A percentile compares a stretch with the other conserved stretches of the same genome.
Evolutionary conservation across 805 yeast species (phyloP).

Genomic region (Scheffersomyces amazonensis): DNA sequence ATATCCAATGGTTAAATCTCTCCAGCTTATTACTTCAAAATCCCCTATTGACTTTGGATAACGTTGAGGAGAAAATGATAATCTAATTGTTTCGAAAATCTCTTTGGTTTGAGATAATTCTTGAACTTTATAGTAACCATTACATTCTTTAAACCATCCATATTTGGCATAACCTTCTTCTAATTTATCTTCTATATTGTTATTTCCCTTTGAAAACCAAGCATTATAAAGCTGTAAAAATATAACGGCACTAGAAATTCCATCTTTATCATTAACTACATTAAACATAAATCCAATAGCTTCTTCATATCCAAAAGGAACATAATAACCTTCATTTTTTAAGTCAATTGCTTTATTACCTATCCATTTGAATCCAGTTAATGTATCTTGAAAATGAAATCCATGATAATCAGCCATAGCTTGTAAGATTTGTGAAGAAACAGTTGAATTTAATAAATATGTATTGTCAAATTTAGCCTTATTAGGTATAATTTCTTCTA

Average conservation of each 20-base stretch:
- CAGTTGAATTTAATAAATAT: constrained; percentile 82
- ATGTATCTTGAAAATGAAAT: constrained; percentile 70
- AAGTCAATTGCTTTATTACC: constrained; percentile 83
- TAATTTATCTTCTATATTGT: constrained; percentile 48
- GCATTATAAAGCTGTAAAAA: constrained; percentile 66
- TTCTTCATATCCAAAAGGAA: constrained; percentile 92
- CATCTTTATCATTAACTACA: constrained; percentile 88
- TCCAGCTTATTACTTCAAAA: constrained; percentile 60
- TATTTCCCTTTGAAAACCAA: constrained; percentile 40
- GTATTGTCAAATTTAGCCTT: constrained; percentile 26
- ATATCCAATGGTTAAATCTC: constrained; percentile 81
- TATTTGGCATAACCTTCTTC: constrained; percentile 57
- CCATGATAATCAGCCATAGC: constrained; percentile 64
- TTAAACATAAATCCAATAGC: constrained; percentile 94
- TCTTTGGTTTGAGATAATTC: constrained; percentile 47
- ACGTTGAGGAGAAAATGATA: constrained; percentile 16
- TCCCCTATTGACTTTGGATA: constrained; percentile 55
- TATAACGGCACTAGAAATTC: constrained; percentile 73
- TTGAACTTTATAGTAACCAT: constrained; percentile 77
- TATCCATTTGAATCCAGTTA: constrained; percentile 97
- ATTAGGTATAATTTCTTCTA: constrained; percentile 28
- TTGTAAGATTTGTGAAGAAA: constrained; percentile 78
- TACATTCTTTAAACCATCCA: constrained; percentile 82
- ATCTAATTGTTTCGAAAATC: constrained; percentile 56
- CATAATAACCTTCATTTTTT: constrained; percentile 58